Base-by-base conservation (phyloP, 2,329 filamentous ascomycete genomes). In the Sporothrix pallida region DNA sequence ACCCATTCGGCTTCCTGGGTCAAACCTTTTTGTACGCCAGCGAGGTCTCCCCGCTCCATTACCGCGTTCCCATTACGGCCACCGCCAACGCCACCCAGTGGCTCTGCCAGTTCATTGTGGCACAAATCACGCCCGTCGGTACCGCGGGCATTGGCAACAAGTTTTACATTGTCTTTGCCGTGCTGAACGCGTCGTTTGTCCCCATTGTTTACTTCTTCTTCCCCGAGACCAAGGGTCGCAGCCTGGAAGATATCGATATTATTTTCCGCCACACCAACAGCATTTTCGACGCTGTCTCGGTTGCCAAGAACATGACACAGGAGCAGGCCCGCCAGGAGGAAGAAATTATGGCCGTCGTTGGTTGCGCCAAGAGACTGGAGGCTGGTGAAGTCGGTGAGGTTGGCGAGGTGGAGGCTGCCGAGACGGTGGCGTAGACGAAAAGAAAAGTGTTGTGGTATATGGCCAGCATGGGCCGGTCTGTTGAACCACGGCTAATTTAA, bases 241-340 rank as follows among this genome's bases (percentile, higher is more conserved):
- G 84, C 15, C 83, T 92, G 44, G 91, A 93, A 80, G 91, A 93
- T 79, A 89, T 93, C 80, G 91, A 93, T 78, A 85, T 88, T 73
- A 90, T 93, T 73, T 81, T 81, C 60, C 46, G 50, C 42, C 62
- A 72, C 17, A 72, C 71, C 48, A 72, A 23, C 44, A 56, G 60
- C 50, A 58, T 72, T 23, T 65, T 72, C 20, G 13, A 72, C 23
- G 46, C 70, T 17, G 70, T 72, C 23, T 69, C 65, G 12, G 65
- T 69, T 15, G 46, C 65, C 9, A 69, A 54, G 48, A 54, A 54
- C 20, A 31, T 69, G 65, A 69, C 65, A 1, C 52, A 37, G 13
- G 65, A 69, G 26, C 20, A 54, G 31, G 31, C 26, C 20, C 46
- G 65, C 12, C 65, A 54, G 26, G 65, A 69, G 23, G 65, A 69